Conservation (phyloP, 2,329 filamentous ascomycete species). For the Aschersonia sp. region DNA sequence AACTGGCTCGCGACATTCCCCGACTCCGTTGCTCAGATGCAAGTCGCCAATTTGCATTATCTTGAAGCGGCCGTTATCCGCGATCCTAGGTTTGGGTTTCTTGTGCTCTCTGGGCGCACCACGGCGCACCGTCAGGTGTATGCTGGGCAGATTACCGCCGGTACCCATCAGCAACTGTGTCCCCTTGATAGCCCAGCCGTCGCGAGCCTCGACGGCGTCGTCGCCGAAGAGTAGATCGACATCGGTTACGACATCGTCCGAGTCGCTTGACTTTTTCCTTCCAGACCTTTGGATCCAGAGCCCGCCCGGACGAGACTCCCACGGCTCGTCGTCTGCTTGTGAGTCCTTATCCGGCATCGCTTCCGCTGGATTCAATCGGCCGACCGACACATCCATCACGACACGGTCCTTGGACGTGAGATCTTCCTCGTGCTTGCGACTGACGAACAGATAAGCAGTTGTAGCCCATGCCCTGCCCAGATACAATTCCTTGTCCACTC, state of each 20-base stretch:
- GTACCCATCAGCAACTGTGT: constrained; percentile 59
- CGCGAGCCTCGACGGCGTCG: constrained; percentile 79
- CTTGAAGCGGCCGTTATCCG: constrained; percentile 88
- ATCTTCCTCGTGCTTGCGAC: constrained; percentile 77
- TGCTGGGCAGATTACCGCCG: constrained; percentile 45
- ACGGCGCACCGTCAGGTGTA: constrained; percentile 65
- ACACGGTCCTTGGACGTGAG: constrained; percentile 61
- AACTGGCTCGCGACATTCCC: constrained; percentile 72
- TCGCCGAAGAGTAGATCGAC: constrained; percentile 81
- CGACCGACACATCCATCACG: constrained; percentile 64
- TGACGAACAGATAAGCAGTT: constrained; percentile 68
- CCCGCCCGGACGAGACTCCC: constrained; percentile 66
- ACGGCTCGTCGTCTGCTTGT: constrained; percentile 36
- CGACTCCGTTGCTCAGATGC: constrained; percentile 82
- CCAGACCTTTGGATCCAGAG: constrained; percentile 71
- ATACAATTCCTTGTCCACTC: constrained; percentile 81
- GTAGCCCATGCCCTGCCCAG: constrained; percentile 59
- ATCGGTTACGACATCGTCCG: constrained; percentile 59
- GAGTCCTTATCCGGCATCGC: constrained; percentile 7
- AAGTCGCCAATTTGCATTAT: constrained; percentile 94
- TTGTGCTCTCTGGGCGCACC: constrained; percentile 50
- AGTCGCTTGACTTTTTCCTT: constrained; percentile 61
- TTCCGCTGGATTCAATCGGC: constrained; percentile 50
- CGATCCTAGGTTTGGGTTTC: constrained; percentile 63
- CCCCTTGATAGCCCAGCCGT: constrained; percentile 69